Evolutionary conservation across 768 basidiomycete genomes (phyloP), one percentile per base, ranked within the genome.

Genomic region (Lenzites betulinus): DNA sequence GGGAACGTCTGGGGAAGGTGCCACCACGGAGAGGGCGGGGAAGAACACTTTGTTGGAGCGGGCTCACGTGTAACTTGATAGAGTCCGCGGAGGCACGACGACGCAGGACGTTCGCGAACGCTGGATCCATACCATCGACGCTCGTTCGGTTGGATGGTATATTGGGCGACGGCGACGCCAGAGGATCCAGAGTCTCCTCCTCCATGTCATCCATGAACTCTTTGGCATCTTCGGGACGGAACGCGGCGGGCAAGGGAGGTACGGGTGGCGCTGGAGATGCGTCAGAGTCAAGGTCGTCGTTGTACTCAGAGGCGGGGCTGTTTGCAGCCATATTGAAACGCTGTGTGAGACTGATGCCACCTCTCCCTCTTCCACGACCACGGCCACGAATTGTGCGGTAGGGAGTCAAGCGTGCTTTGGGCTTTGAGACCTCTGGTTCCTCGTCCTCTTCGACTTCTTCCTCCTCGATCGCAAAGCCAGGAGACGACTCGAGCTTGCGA

Each of bases 71-170:
- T 35, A 81, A 80, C 2, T 70, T 73, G n/a, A 80, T 49, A 2
- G 79, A 76, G 41, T 74, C 76, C 48, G 74, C 71, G 20, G 76
- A 79, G 0, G 75, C 72, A 5, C 81, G 74, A 41, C 87, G 86
- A 56, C 83, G 83, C 46, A 93, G 83, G 15, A 92, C 80, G 60
- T 90, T 90, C 54, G 92, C 91, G 68, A 92, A 95, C 0, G 76
- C 81, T 11, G 93, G 93, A 62, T 94, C 93, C 89, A 95, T 91
- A 44, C 91, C 92, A 57, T 93, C 91, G 4, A 92, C 82, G 66
- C 87, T 90, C 7, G 83, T 83, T 36, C 87, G 79, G 66, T 89
- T 89, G 3, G 86, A 87, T 9, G 70, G 73, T 39, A 76, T 69
- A 38, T 73, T 71, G 11, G 74, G 76, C 9, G 78, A 75, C 1